A percentile compares a stretch with the other conserved stretches of the same genome.
Conservation (phyloP, 2,329 filamentous ascomycete genomes). For the Coniella lustricola region DNA sequence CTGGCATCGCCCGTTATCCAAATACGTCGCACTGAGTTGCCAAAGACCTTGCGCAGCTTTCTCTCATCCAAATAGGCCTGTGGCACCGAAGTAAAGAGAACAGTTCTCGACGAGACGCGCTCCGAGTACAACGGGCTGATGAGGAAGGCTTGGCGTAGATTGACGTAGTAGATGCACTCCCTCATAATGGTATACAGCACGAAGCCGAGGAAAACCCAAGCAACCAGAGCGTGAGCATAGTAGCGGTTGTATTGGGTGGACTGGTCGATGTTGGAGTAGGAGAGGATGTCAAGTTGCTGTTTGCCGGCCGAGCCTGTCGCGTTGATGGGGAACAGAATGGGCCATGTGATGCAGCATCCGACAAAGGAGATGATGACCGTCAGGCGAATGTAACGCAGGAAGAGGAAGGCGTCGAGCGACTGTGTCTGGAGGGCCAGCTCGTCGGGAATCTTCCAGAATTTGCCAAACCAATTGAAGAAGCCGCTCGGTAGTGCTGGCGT, state of each 20-base stretch:
- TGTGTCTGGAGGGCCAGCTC: conserved; percentile 49
- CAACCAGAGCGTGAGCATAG: conserved; percentile 74
- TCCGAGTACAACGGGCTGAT: conserved; percentile 77
- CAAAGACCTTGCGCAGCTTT: conserved; percentile 75
- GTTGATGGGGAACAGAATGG: conserved; percentile 79
- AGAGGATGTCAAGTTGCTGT: conserved; percentile 66
- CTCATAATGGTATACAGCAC: conserved; percentile 82
- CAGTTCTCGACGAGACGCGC: conserved; percentile 82
- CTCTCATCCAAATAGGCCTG: conserved; percentile 67
- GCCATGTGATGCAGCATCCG: conserved; percentile 79
- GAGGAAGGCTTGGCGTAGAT: conserved; percentile 85
- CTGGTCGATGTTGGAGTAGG: conserved; percentile 67
- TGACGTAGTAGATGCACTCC: conserved; percentile 87
- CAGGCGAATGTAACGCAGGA: conserved; percentile 16
- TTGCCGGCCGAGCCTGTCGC: conserved; percentile 65
- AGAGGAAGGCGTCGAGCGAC: conserved; percentile 16
- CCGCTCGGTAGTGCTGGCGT: conserved; percentile 53
- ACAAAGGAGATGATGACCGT: conserved; percentile 59
- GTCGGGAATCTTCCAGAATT: conserved; percentile 64
- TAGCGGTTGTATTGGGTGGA: conserved; percentile 48
- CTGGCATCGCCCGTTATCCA: conserved; percentile 77
- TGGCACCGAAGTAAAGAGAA: conserved; percentile 83
- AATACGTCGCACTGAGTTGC: conserved; percentile 70
- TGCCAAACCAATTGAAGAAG: conserved; percentile 58
- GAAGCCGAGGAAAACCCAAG: conserved; percentile 81